Evolutionary conservation across 2,329 filamentous ascomycete genomes (phyloP).

Genomic region (Colletotrichum zoysiae): DNA sequence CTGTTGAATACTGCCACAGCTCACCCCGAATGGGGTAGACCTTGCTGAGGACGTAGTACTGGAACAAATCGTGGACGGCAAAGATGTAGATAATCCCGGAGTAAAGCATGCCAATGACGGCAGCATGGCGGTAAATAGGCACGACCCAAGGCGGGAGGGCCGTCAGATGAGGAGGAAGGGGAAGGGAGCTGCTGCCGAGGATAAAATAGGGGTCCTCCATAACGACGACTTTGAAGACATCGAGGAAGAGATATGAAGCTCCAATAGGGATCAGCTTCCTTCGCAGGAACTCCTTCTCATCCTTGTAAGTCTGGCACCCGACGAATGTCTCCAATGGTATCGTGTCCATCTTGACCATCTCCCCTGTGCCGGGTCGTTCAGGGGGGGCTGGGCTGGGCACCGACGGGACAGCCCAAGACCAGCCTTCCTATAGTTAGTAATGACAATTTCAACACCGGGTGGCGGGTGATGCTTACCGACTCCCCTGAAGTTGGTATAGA

Average conservation of each 20-base stretch:
- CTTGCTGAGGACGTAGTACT: constrained; percentile 62
- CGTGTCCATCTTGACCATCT: constrained; percentile 55
- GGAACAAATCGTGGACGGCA: constrained; percentile 68
- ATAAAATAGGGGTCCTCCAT: constrained; percentile 85
- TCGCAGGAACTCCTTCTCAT: constrained; percentile 59
- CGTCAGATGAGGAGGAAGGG: constrained; percentile 59
- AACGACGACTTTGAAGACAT: constrained; percentile 76
- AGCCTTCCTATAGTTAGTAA: constrained; percentile 56
- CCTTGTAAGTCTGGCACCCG: constrained; percentile 61
- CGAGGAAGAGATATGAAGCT: constrained; percentile 74
- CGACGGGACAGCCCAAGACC: constrained; percentile 67
- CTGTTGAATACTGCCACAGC: constrained; percentile 66
- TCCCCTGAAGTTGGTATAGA: constrained; percentile 67
- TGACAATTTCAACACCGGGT: not conserved
- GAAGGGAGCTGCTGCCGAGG: constrained; percentile 56
- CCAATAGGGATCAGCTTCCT: constrained; percentile 61
- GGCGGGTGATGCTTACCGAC: constrained; percentile 57
- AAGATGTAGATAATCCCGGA: constrained; percentile 72
- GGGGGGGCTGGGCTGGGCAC: constrained; percentile 61
- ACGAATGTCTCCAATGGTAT: constrained; percentile 58
- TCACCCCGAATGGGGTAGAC: constrained; percentile 65
- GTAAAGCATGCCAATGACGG: constrained; percentile 69
- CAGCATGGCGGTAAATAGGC: constrained; percentile 66
- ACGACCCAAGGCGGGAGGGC: constrained; percentile 59
- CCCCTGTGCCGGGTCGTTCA: constrained; percentile 53